Evolutionary conservation across 2,329 filamentous ascomycete species (phyloP), one percentile per base, ranked within the genome.

Genomic region (Trichoderma sp.): DNA sequence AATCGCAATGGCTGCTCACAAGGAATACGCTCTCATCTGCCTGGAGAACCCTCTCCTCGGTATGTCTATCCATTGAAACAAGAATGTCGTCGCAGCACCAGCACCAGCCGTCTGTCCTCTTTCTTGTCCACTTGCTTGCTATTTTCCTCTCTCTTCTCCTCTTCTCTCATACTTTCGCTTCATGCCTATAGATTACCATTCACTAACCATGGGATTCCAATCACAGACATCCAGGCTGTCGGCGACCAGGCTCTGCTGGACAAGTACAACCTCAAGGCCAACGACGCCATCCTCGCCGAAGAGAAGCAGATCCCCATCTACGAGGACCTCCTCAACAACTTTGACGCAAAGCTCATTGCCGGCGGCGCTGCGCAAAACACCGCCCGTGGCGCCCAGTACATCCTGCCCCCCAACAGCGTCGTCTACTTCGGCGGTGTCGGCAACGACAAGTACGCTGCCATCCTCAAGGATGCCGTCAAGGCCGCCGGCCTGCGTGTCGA

Each of bases 321-420:
- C 86, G 95, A 98, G 84, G 97, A 99, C 83, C 91, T 98, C 80
- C 91, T 98, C 81, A 93, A 94, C 86, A 96, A 97, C 90, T 94
- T 92, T 87, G 91, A 97, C 81, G 96, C 96, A 78, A 97, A 97
- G 87, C 89, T 98, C 84, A 97, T 98, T 83, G 95, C 97, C 73
- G 97, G 97, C 79, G 97, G 97, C 82, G 97, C 97, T 75, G 97
- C 97, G 35, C 97, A 99, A 88, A 99, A 99, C 91, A 97, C 95
- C 72, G 96, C 97, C 80, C 93, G 97, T 83, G 97, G 97, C 80
- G 97, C 96, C 78, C 94, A 97, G 91, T 99, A 99, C 89, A 92
- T 98, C 79, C 94, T 99, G 75, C 92, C 94, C 38, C 88, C 93
- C 77, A 93, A 98, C 88, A 96, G 94, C 78, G 95, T 97, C 82